Evolutionary conservation across 192 early-diverging fungal genomes (phyloP).

Genomic region (Piromyces sp.): DNA sequence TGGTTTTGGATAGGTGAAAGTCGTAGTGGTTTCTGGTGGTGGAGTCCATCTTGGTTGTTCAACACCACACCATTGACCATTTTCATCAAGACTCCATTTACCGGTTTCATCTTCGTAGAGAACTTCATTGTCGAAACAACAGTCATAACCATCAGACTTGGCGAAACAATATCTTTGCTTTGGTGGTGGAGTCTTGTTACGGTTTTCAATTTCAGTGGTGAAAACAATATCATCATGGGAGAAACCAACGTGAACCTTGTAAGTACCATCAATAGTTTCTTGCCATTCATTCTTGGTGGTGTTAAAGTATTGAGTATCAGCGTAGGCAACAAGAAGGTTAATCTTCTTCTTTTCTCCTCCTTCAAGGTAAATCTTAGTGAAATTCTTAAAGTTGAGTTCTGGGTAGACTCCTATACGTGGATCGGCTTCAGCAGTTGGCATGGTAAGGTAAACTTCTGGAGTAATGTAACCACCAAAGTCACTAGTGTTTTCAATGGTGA

Average conservation of each 20-base stretch:
- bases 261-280: background rate
- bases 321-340: background rate
- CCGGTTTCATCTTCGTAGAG: background rate
- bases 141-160: background rate
- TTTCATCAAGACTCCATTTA: background rate
- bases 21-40: background rate
- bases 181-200: background rate
- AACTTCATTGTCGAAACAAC: background rate
- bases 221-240: background rate
- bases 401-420: background rate
- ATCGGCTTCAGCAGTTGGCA: background rate
- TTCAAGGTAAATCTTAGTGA: background rate
- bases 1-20: background rate
- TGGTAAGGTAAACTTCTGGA: background rate
- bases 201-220: background rate
- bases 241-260: background rate
- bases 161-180: background rate
- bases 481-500: background rate
- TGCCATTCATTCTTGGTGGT: background rate
- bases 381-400: background rate
- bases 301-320: background rate
- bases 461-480: background rate
- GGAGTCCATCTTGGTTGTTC: background rate
- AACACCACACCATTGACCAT: background rate
- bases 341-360: background rate